Evolutionary conservation across 768 basidiomycete genomes (phyloP), one percentile per base, ranked within the genome.

Genomic region (Trametes punicea): DNA sequence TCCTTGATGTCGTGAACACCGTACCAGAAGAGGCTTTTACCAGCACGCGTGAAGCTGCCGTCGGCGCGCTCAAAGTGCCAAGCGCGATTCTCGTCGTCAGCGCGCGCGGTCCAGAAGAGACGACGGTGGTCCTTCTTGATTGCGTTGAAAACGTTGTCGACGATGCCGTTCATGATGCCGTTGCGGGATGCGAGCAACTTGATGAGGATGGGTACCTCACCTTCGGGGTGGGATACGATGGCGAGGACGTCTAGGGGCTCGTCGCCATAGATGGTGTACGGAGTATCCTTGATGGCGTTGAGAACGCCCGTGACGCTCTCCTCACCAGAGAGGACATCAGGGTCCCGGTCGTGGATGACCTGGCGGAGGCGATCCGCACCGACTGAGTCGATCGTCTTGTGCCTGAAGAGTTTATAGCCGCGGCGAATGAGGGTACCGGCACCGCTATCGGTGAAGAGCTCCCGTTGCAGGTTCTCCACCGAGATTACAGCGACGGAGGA

Each of bases 31-130:
- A 99, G 73, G 66, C 87, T 94, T 73, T 85, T 85, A 18, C 96
- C 95, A 16, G 91, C 91, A 34, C 97, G 81, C 16, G 94, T 96
- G 77, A 99, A 99, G 72, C 90, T 93, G 0, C 97, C 97, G 63
- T 98, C 95, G 0, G 97, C 93, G 52, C 94, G 85, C 76, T 99
- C 96, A 65, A 98, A 99, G 75, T 99, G 96, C 97, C 97, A 99
- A 3, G 88, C 82, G 36, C 95, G 85, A 73, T 97, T 95, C 74
- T 98, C 96, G 69, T 98, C 96, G 62, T 98, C 94, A 4, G 87
- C 87, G 63, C 88, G 89, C 0, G 93, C 88, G n/a, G 95, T 98
- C 97, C 97, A 98, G 80, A 99, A 97, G 36, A 99, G 81, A 56
- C 83, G 82, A 60, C 86, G 83, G 73, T 98, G 89, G 69, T 98